Percentiles rank a stretch among this genome's conserved stretches.
Conservation (phyloP, 108 stramenopile species). For the Mediolabrus comicus region DNA sequence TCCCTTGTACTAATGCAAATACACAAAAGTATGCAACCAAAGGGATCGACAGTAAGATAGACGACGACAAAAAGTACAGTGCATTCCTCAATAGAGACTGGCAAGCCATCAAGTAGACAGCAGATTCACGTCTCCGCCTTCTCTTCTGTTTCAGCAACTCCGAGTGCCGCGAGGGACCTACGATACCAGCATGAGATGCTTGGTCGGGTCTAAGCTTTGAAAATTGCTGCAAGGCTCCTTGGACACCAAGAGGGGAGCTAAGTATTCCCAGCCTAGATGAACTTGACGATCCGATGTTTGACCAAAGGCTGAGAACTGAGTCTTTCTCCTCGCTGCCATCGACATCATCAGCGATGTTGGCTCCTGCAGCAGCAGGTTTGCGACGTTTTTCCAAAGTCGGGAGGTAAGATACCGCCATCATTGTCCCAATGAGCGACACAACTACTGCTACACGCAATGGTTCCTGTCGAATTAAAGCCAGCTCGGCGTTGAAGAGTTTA, state of each 20-base stretch:
- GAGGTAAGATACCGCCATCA: slow-evolving; percentile 51
- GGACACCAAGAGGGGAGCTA: slow-evolving; percentile 61
- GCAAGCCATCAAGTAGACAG: background rate
- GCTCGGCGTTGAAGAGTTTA: slow-evolving; percentile 32
- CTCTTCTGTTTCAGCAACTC: slow-evolving; percentile 13
- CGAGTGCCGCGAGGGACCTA: background rate
- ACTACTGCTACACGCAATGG: slow-evolving; percentile 61
- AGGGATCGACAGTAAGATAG: slow-evolving; percentile 33
- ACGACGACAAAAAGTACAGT: slow-evolving; percentile 40
- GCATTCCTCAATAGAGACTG: slow-evolving; percentile 35
- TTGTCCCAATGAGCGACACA: slow-evolving; percentile 51
- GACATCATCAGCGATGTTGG: background rate
- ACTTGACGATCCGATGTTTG: slow-evolving; percentile 71
- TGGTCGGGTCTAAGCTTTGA: slow-evolving; percentile 37
- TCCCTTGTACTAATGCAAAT: slow-evolving; percentile 2
- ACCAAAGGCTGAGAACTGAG: slow-evolving; percentile 40
- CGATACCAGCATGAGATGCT: slow-evolving; percentile 27
- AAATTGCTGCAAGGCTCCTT: slow-evolving; percentile 58
- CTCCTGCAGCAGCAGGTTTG: slow-evolving; percentile 3
- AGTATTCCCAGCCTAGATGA: slow-evolving; percentile 64
- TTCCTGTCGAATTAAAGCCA: slow-evolving; percentile 37
- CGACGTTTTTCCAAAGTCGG: slow-evolving; percentile 56
- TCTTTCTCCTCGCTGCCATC: slow-evolving; percentile 29
- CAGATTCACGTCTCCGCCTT: slow-evolving; percentile 1
- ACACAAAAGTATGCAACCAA: slow-evolving; percentile 27